Conservation (phyloP, 345 rosid species). For the Salix viminalis region DNA sequence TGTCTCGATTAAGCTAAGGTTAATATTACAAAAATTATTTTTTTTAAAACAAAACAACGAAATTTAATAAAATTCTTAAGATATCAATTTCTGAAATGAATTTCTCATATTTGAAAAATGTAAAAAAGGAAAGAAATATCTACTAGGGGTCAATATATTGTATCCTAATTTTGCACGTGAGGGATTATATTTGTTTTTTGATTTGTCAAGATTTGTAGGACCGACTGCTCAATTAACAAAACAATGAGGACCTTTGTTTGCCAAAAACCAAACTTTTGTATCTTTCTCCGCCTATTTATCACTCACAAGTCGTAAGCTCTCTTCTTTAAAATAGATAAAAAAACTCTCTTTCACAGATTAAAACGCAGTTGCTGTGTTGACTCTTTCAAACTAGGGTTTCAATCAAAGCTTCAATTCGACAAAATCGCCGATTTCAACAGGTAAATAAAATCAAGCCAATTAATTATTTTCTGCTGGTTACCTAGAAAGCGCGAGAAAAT, state of each 20-base stretch:
- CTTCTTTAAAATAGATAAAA: not conserved
- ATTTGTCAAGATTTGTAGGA: not conserved
- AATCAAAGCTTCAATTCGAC: not conserved
- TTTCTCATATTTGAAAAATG: no score
- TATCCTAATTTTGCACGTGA: no score
- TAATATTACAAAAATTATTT: no score
- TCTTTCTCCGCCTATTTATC: not conserved
- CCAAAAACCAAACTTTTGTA: not conserved
- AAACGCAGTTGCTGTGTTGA: not conserved
- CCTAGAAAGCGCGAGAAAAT: not conserved
- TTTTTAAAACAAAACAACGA: no score
- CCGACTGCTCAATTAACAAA: not conserved
- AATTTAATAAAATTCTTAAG: no score
- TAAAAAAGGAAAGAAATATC: no score
- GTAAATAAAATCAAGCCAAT: not conserved
- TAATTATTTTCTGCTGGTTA: not conserved
- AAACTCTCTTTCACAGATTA: not conserved
- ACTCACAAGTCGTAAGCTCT: not conserved
- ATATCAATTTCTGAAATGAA: no score
- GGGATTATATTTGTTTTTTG: no score
- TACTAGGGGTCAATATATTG: no score
- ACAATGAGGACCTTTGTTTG: not conserved
- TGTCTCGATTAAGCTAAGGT: no score
- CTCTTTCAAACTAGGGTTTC: not conserved
- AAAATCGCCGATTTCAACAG: not conserved